A percentile compares a stretch with the other conserved stretches of the same genome.
These are phyloP conservation scores for Tephrocybe sp. DNA, from an alignment of 768 basidiomycete genomes.

Conservation along the genomic window DNA sequence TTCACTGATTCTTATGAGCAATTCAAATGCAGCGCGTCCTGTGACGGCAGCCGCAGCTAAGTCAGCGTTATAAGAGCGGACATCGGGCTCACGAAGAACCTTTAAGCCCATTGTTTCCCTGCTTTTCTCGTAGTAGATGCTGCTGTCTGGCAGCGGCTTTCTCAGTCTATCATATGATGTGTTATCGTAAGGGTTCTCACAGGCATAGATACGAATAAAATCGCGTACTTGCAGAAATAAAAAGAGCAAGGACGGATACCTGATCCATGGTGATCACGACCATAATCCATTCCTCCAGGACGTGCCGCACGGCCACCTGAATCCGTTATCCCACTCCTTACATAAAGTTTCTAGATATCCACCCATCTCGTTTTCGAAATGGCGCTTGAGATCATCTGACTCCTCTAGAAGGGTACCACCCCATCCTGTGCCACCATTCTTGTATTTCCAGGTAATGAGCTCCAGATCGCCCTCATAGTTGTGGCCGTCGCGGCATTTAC, in stretches of 20 bases:
- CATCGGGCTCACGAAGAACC: constrained; percentile 31
- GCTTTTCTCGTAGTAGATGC: constrained; percentile 25
- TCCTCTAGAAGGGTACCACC: constrained; percentile 25
- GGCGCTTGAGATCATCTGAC: constrained; percentile 23
- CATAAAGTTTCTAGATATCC: constrained; percentile 26
- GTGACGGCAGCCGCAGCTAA: constrained; percentile 18
- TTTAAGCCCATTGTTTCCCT: constrained; percentile 28
- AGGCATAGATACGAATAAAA: neutral
- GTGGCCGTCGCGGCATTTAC: constrained; percentile 27
- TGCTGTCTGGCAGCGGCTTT: constrained; percentile 25
- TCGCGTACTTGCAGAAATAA: constrained; percentile 34
- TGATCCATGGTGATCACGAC: constrained; percentile 38
- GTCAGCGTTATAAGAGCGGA: constrained; percentile 24
- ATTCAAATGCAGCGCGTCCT: constrained; percentile 20
- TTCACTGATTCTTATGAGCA: constrained; percentile 21
- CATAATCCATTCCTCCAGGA: constrained; percentile 28
- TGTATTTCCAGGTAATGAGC: constrained; percentile 32
- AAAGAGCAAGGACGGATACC: constrained; percentile 33
- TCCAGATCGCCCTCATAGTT: constrained; percentile 32
- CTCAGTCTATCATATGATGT: constrained; percentile 25
- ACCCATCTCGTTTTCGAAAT: constrained; percentile 26
- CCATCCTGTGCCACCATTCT: constrained; percentile 27
- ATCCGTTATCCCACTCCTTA: constrained; percentile 28
- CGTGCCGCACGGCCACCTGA: constrained; percentile 37
- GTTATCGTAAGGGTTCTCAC: neutral